phyloP scores from a whole-genome alignment of 345 rosid genomes.

The Aquilaria sinensis region DNA sequence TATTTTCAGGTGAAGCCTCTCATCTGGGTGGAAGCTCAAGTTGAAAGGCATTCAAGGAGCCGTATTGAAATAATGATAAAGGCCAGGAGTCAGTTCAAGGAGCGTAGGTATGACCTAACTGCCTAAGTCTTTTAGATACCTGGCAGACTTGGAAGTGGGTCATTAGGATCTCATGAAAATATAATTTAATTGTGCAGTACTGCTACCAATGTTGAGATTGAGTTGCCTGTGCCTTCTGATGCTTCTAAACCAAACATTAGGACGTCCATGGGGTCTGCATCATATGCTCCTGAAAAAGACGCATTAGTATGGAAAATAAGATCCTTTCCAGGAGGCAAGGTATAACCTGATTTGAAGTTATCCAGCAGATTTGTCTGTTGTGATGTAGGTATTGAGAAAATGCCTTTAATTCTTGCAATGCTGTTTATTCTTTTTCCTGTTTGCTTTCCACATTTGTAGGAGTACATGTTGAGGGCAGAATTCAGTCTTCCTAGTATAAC shows the following conservation, averaged over 20 bases:
- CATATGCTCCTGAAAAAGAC: constrained; percentile 77
- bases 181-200: constrained; percentile 32
- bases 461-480: constrained; percentile 83
- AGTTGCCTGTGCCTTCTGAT: constrained; percentile 70
- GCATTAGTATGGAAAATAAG: constrained; percentile 74
- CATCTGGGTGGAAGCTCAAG: constrained; percentile 75
- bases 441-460: constrained; percentile 29
- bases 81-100: constrained; percentile 71
- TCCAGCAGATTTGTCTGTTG: neutral
- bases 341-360: constrained; percentile 11
- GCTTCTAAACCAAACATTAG: constrained; percentile 62
- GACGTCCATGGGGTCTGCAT: constrained; percentile 73
- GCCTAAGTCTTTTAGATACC: neutral
- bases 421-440: constrained; percentile 1
- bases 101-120: constrained; percentile 43
- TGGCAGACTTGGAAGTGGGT: too few species aligned
- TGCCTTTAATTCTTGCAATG: too few species aligned
- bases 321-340: constrained; percentile 72
- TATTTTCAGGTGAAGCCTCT: constrained; percentile 57
- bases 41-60: constrained; percentile 68
- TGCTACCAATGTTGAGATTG: constrained; percentile 72
- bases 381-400: too few species aligned
- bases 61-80: constrained; percentile 63
- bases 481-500: constrained; percentile 84
- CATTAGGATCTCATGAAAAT: too few species aligned